phyloP scores from a whole-genome alignment of 352 stramenopile genomes.

The Globisporangium radiosum region DNA sequence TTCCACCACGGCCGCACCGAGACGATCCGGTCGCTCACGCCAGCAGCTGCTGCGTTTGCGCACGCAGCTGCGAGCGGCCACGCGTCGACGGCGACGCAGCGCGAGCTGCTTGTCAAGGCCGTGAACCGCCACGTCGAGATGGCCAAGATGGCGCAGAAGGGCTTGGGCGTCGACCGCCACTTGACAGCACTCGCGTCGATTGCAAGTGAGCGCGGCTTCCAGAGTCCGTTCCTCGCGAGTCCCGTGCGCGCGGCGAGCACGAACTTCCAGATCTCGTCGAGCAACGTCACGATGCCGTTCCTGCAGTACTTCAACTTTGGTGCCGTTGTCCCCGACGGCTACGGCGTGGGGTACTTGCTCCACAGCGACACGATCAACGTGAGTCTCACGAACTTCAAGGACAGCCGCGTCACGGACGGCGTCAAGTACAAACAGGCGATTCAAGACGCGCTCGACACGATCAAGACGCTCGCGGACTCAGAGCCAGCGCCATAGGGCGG shows the following conservation, averaged over 20 bases:
- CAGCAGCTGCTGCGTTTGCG: conserved; percentile 64
- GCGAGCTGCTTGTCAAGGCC: conserved; percentile 56
- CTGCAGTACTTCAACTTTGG: conserved; percentile 89
- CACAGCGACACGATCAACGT: conserved; percentile 81
- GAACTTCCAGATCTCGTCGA: conserved; percentile 88
- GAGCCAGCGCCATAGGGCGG: conserved; percentile 11
- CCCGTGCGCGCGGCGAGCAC: conserved; percentile 71
- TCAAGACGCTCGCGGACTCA: conserved; percentile 66
- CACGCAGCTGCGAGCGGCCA: conserved; percentile 39
- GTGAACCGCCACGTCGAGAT: conserved; percentile 85
- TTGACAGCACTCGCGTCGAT: conserved; percentile 77
- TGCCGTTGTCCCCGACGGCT: conserved; percentile 80
- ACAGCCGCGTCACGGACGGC: conserved; percentile 57
- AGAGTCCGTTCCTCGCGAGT: conserved; percentile 73
- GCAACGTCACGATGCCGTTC: conserved; percentile 88
- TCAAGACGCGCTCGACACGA: conserved; percentile 62
- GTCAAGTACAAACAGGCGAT: conserved; percentile 66
- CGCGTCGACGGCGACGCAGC: conserved; percentile 36
- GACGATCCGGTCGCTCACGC: conserved; percentile 85
- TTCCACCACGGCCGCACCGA: conserved; percentile 91
- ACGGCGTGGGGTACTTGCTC: conserved; percentile 88
- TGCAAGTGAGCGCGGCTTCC: conserved; percentile 47
- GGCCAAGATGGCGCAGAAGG: conserved; percentile 85
- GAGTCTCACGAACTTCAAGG: conserved; percentile 84
- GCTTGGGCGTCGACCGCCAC: conserved; percentile 84